Conservation (phyloP, 2,329 filamentous ascomycete species). For the Aspergillus floridensis region DNA sequence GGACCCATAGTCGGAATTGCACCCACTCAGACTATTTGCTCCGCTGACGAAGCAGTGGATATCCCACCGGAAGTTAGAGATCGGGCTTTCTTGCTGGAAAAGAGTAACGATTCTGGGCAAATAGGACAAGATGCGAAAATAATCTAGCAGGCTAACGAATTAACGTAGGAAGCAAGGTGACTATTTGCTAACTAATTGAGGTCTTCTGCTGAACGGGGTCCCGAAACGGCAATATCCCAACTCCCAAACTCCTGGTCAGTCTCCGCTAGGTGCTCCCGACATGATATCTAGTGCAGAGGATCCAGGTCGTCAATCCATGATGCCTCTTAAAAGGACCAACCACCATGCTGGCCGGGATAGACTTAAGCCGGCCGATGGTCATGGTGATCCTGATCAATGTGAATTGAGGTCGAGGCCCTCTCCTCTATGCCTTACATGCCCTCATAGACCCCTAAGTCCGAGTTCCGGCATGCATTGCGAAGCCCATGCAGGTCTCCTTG, state of each 20-base stretch:
- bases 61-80: background rate
- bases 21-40: background rate
- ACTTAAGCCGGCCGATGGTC: conserved; percentile 8
- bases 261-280: background rate
- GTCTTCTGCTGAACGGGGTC: background rate
- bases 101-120: conserved; percentile 2
- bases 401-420: background rate
- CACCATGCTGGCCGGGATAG: background rate
- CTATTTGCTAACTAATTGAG: conserved; percentile 3
- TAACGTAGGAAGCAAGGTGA: background rate
- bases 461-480: background rate
- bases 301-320: background rate
- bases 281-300: background rate
- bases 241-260: background rate
- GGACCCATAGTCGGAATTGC: background rate
- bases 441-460: background rate
- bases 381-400: conserved; percentile 15
- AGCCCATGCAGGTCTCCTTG: background rate
- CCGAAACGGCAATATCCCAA: background rate
- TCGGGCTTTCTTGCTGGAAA: background rate
- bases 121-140: background rate
- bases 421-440: background rate
- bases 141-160: background rate
- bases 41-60: conserved; percentile 4
- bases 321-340: background rate